A percentile compares a stretch with the other conserved stretches of the same genome.
Evolutionary conservation across 352 stramenopile genomes (phyloP).

Genomic region (Phytophthora europaea): DNA sequence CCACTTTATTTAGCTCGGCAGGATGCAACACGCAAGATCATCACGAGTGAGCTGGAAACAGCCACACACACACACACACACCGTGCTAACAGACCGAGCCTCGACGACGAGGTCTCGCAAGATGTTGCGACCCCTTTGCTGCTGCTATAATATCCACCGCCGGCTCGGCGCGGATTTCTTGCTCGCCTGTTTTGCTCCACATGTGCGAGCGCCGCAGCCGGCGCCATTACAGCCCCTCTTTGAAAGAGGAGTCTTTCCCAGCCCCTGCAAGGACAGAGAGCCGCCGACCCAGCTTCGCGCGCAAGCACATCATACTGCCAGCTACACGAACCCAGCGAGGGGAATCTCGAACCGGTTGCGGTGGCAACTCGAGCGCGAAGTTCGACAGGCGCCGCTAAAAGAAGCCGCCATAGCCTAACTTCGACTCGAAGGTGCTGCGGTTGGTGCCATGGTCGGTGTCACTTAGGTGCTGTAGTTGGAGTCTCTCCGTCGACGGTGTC

Average conservation of each 20-base stretch:
- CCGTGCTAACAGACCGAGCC: background rate
- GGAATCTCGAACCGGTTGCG: constrained; percentile 10
- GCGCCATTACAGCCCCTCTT: constrained; percentile 18
- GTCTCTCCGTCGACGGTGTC: too few species aligned
- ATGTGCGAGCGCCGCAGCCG: background rate
- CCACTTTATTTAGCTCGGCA: constrained; percentile 23
- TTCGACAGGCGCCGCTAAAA: background rate
- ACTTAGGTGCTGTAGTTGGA: too few species aligned
- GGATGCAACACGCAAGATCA: constrained; percentile 7
- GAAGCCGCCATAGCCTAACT: too few species aligned
- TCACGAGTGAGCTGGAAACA: constrained; percentile 1
- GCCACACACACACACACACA: too few species aligned
- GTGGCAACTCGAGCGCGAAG: background rate
- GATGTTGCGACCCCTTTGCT: background rate
- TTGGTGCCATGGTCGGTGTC: too few species aligned
- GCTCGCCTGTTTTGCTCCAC: constrained; percentile 1
- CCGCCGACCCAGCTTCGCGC: background rate
- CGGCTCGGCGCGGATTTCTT: background rate
- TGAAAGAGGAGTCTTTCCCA: too few species aligned
- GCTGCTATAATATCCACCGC: background rate
- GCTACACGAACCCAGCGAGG: background rate
- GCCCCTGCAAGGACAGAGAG: constrained; percentile 10
- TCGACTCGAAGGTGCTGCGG: too few species aligned
- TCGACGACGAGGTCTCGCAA: background rate
- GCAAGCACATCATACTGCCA: background rate